Percentiles rank a stretch among this genome's conserved stretches.
Conservation (phyloP, 257 asterid genomes). For the Solanum tarapatanum region DNA sequence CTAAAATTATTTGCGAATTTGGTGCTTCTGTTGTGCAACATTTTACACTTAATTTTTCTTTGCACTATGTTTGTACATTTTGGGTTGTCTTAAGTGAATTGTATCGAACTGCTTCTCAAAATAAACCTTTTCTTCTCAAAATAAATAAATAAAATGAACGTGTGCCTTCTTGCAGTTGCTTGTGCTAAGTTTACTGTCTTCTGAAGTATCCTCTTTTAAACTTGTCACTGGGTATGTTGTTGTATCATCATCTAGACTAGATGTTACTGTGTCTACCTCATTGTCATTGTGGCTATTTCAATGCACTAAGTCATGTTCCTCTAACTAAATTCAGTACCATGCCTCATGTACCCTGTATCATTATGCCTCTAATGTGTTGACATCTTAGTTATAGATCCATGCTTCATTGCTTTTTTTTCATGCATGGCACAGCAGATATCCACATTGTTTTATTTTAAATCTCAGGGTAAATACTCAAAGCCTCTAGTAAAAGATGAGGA, state of each 20-base stretch:
- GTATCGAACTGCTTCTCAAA: not conserved
- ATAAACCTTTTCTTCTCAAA: not conserved
- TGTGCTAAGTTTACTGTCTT: not conserved
- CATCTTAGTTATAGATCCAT: not conserved
- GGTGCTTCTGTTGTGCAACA: not conserved
- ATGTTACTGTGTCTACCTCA: not conserved
- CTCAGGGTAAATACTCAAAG: conserved; percentile 22
- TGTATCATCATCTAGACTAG: not conserved
- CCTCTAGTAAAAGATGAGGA: conserved; percentile 19
- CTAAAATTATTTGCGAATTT: not conserved
- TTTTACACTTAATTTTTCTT: not conserved
- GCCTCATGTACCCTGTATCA: not conserved
- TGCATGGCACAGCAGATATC: not conserved
- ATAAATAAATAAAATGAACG: not conserved
- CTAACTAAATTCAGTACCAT: not conserved
- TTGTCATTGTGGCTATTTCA: not conserved
- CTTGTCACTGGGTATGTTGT: not conserved
- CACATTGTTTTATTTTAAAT: not conserved
- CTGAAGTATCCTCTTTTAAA: not conserved
- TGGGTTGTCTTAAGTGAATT: not conserved
- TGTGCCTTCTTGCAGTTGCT: not conserved
- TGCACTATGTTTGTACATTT: not conserved
- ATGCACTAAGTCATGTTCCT: not conserved
- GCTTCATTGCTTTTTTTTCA: not conserved
- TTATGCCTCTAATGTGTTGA: not conserved